Percentiles rank a stretch among this genome's conserved stretches.
Conservation (phyloP, 495 filamentous ascomycete species). For the Hypoxylon crocopeplum region DNA sequence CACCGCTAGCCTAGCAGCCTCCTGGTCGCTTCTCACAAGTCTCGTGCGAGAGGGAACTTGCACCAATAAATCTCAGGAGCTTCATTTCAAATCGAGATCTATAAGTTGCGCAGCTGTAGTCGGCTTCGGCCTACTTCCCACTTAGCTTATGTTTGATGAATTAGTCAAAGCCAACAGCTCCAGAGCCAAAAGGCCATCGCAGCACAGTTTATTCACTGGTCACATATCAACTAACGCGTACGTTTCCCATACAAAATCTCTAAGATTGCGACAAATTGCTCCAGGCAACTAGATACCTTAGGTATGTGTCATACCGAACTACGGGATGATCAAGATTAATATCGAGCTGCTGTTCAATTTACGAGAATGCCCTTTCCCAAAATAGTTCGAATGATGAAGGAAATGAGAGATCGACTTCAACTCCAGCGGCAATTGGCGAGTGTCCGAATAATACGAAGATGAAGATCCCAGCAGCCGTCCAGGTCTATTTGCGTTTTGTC, state of each 20-base stretch:
- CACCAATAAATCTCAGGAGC: neutral
- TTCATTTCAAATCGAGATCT: slow-evolving; percentile 15
- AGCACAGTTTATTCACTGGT: neutral
- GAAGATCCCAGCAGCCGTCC: neutral
- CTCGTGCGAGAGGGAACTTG: slow-evolving; percentile 3
- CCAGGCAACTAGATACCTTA: neutral
- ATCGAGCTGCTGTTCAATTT: neutral
- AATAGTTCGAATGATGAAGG: neutral
- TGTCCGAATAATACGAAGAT: neutral
- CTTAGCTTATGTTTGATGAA: neutral
- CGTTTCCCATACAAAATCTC: neutral
- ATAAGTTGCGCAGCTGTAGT: neutral
- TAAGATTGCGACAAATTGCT: neutral
- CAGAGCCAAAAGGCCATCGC: neutral
- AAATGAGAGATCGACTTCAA: neutral
- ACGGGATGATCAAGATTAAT: too few species aligned
- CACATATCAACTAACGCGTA: neutral
- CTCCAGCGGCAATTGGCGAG: neutral
- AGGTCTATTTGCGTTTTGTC: neutral
- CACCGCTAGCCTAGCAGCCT: slow-evolving; percentile 14
- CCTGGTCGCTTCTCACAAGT: slow-evolving; percentile 6
- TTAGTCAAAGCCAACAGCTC: neutral
- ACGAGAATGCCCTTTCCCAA: neutral
- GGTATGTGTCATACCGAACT: too few species aligned
- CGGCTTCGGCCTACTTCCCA: neutral